Base-by-base conservation (phyloP, 2,329 filamentous ascomycete species). In the Ophiostoma piceae region DNA sequence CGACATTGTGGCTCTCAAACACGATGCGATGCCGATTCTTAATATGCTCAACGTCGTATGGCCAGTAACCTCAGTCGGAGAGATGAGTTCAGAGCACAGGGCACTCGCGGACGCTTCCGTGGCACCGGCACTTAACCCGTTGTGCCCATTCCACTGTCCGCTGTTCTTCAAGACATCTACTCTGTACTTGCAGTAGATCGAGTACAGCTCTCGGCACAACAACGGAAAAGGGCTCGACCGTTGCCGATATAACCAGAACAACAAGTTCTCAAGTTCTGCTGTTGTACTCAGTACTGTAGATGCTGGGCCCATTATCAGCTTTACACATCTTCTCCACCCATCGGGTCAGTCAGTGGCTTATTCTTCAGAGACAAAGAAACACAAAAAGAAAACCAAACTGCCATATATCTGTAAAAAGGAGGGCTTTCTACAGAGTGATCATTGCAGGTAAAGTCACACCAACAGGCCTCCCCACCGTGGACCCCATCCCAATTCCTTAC, bases 401-500 rank as follows among this genome's bases (percentile, higher is more conserved):
- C 43, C 22, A 57, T 26, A 9, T 22, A 6, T 57, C 8, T 57
- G 22, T 57, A 57, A 57, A 26, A 57, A 57, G 51, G 51, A 14
- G 51, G 51, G 26, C n/a, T 57, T 22, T 47, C 41, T 43, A 43
- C 41, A 35, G 35, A 35, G 35, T 35, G 8, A 35, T 16, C 41
- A 43, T 43, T 54, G 9, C 47, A 9, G 8, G 47, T 54, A 54
- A 26, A 26, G 51, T 26, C 22, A 26, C 51, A 57, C 51, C 51
- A 57, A 57, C n/a, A 57, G 51, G 9, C 11, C n/a, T 22, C 32
- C 43, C 66, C 51, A 47, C 43, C 22, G 8, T 54, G 66, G 66
- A 47, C 22, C 66, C 43, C 51, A 35, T 54, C 43, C 32, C 32
- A 37, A 37, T 57, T 37, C 60, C 60, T 9, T 64, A 64, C 60